Conservation (phyloP, 129 eudicot genomes). For the Tagetes patula region DNA sequence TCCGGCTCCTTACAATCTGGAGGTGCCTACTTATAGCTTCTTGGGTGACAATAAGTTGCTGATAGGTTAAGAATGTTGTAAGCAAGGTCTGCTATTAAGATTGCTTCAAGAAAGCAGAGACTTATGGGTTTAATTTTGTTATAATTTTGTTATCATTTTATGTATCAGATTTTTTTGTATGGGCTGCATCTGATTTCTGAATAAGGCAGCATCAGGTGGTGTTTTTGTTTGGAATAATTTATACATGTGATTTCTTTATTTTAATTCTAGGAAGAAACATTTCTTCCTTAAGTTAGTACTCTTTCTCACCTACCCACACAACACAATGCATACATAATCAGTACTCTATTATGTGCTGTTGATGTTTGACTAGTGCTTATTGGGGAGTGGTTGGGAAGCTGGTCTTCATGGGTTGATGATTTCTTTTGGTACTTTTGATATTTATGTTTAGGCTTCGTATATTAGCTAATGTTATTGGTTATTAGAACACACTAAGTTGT, state of each 20-base stretch:
- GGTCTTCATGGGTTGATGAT: conserved; percentile 1
- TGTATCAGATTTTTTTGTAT: conserved; percentile 30
- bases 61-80: conserved; percentile 45
- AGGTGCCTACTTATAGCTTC: conserved; percentile 81
- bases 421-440: neutral
- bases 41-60: conserved; percentile 73
- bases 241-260: conserved; percentile 26
- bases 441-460: too few relatives aligned
- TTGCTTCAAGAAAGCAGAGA: conserved; percentile 21
- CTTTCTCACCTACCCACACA: too few relatives aligned
- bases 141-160: conserved; percentile 12
- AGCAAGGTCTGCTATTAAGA: neutral
- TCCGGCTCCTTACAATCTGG: conserved; percentile 82
- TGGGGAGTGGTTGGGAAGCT: conserved; percentile 1
- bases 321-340: neutral
- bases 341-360: neutral
- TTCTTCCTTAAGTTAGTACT: neutral
- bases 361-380: conserved; percentile 4
- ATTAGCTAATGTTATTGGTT: too few relatives aligned
- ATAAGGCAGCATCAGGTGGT: conserved; percentile 40
- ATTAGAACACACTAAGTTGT: too few relatives aligned
- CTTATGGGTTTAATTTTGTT: conserved; percentile 25
- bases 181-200: conserved; percentile 30
- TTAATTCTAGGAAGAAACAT: neutral
- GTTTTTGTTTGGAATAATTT: conserved; percentile 33